phyloP scores from a whole-genome alignment of 169 alveolate species.

The Plasmodium gaboni region DNA sequence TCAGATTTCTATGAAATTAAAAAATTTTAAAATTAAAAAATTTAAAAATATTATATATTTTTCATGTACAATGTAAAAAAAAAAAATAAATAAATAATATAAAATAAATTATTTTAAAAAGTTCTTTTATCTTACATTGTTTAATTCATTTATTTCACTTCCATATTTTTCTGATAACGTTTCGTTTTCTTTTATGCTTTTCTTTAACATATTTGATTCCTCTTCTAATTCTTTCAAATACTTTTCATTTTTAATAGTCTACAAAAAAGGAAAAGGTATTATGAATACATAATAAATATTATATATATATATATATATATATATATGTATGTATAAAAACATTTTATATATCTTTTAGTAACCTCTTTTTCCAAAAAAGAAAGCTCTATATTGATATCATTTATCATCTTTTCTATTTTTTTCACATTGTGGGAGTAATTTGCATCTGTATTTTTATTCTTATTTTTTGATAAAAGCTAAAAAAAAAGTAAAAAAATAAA shows the following conservation, averaged over 20 bases:
- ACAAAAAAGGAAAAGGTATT: neutral
- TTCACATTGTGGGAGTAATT: constrained; percentile 69
- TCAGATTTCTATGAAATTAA: constrained; percentile 46
- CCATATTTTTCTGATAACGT: constrained; percentile 27
- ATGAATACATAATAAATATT: neutral
- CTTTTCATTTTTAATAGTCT: constrained; percentile 67
- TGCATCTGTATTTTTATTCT: constrained; percentile 40
- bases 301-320: too few relatives aligned
- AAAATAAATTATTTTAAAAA: neutral
- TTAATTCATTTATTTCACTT: constrained; percentile 42
- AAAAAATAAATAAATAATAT: neutral
- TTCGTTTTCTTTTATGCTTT: constrained; percentile 31
- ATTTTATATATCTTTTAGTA: neutral
- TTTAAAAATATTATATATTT: neutral
- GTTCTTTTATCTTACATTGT: constrained; percentile 33
- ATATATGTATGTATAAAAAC: neutral
- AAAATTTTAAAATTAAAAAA: neutral
- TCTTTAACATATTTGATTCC: constrained; percentile 41
- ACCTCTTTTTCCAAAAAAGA: constrained; percentile 71
- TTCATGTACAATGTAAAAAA: neutral
- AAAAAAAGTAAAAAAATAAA: neutral
- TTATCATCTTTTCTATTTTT: constrained; percentile 74
- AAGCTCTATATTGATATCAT: constrained; percentile 47
- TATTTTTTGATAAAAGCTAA: constrained; percentile 47
- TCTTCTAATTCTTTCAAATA: constrained; percentile 53